Percentiles rank a stretch among this genome's conserved stretches.
phyloP scores from a whole-genome alignment of 805 yeast genomes.

The Geotrichum ghanense region DNA sequence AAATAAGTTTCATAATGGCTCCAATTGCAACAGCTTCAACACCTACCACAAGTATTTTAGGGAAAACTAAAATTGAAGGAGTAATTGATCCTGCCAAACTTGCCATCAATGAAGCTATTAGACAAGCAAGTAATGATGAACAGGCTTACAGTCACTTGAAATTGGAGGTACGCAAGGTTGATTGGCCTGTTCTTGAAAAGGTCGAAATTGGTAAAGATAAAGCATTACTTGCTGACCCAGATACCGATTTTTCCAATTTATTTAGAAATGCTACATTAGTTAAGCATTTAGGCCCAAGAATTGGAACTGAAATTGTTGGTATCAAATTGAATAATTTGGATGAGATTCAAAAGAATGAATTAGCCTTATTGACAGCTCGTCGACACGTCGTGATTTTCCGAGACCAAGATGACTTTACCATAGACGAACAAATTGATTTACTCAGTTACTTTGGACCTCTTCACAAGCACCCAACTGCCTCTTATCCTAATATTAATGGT shows the following conservation, averaged over 20 bases:
- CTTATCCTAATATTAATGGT: too few relatives aligned
- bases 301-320: background rate
- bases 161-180: slow-evolving; percentile 23
- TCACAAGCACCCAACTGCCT: slow-evolving; percentile 25
- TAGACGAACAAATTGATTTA: slow-evolving; percentile 20
- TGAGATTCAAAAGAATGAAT: background rate
- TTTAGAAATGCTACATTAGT: too few relatives aligned
- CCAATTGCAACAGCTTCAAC: background rate
- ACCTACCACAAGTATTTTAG: background rate
- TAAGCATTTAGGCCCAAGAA: too few relatives aligned
- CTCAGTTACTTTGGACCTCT: slow-evolving; percentile 20
- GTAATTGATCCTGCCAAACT: background rate
- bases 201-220: too few relatives aligned
- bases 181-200: slow-evolving; percentile 21
- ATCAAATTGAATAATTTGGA: background rate
- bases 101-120: background rate
- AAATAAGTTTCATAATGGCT: too few relatives aligned
- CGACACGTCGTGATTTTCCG: background rate
- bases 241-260: too few relatives aligned
- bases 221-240: too few relatives aligned
- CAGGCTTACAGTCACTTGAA: slow-evolving; percentile 18
- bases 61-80: background rate
- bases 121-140: background rate
- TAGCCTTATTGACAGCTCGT: background rate
- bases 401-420: slow-evolving; percentile 20